A percentile compares a stretch with the other conserved stretches of the same genome.
Evolutionary conservation across 805 yeast genomes (phyloP).

Genomic region (Barnettozyma wickerhamii): DNA sequence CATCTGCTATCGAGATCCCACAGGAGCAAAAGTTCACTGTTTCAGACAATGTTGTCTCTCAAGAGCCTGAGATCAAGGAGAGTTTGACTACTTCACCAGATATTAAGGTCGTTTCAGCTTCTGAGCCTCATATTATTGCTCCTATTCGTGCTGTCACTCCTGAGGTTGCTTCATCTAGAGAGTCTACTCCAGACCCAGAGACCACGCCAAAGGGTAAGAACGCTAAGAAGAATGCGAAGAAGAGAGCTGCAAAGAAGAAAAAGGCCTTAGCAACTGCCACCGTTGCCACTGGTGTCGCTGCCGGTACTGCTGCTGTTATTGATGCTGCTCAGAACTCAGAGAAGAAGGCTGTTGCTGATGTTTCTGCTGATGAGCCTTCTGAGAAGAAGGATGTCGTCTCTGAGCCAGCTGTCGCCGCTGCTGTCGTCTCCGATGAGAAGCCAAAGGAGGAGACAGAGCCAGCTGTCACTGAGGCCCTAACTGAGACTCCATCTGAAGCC

Average conservation of each 20-base stretch:
- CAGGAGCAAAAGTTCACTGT: conserved; percentile 9
- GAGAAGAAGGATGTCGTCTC: too few relatives aligned
- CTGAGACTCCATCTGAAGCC: too few relatives aligned
- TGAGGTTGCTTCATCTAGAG: conserved; percentile 11
- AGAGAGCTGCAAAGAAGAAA: conserved; percentile 21
- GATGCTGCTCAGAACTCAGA: too few relatives aligned
- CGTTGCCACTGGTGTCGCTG: neutral
- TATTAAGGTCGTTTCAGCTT: neutral
- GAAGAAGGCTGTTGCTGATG: neutral
- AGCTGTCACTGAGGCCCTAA: neutral
- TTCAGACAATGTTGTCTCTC: neutral
- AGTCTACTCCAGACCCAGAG: conserved; percentile 13
- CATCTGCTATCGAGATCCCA: conserved; percentile 3
- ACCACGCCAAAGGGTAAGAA: conserved; percentile 11
- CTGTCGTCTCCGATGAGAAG: too few relatives aligned
- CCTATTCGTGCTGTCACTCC: neutral
- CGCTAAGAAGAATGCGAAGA: conserved; percentile 22
- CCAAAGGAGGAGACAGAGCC: too few relatives aligned
- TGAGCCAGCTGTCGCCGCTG: conserved; percentile 3
- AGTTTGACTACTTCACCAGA: neutral
- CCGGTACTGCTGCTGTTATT: neutral
- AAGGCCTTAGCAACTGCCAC: conserved; percentile 13
- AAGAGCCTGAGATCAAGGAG: neutral
- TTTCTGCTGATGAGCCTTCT: neutral
- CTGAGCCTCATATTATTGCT: neutral